These are phyloP conservation scores for Neonectria coccinea DNA, from an alignment of 2,329 filamentous ascomycete species.

Conservation along the genomic window DNA sequence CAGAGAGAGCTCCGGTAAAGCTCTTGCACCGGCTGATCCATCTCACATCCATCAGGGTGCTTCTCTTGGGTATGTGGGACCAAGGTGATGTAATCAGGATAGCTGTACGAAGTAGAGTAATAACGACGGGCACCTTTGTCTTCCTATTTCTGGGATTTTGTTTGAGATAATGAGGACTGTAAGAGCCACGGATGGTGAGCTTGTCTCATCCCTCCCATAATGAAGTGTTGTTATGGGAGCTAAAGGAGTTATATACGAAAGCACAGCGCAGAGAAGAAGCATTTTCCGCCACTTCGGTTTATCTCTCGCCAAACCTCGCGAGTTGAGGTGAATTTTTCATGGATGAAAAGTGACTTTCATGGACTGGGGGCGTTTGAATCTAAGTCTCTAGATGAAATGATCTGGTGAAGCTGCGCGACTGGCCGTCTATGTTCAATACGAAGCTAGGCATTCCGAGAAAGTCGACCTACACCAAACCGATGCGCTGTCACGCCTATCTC, in stretches of 20 bases:
- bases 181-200: not conserved
- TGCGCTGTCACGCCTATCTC: not conserved
- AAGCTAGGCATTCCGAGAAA: not conserved
- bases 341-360: not conserved
- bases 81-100: not conserved
- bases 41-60: conserved; percentile 12
- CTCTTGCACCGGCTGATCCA: conserved; percentile 3
- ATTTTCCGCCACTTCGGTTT: no score
- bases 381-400: not conserved
- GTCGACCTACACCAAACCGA: not conserved
- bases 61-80: conserved; percentile 9
- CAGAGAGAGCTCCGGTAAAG: not conserved
- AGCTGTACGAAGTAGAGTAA: not conserved
- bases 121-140: not conserved
- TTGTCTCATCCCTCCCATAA: not conserved
- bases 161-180: no score
- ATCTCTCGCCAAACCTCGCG: no score
- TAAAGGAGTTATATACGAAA: not conserved
- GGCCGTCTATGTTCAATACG: no score
- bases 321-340: not conserved
- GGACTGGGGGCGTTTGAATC: not conserved
- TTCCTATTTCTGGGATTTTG: not conserved
- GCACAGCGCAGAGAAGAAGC: no score
- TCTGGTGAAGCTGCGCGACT: not conserved
- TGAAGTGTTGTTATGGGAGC: not conserved